These are phyloP conservation scores for Lichtheimia ramosa DNA, from an alignment of 371 early-diverging fungal genomes.

Conservation along the genomic window DNA sequence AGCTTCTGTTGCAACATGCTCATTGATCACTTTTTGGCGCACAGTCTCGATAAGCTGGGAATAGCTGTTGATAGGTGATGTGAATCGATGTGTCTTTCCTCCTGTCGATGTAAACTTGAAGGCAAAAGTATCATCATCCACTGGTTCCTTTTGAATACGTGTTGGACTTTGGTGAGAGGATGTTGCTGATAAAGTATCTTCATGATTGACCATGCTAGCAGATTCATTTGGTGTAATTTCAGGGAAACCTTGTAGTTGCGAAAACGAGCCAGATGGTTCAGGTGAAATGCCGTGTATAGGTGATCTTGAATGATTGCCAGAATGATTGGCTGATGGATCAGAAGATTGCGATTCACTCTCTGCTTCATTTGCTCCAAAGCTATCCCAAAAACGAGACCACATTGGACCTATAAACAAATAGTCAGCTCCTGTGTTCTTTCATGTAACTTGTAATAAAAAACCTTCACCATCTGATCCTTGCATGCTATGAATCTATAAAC, in stretches of 20 bases:
- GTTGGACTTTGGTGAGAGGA: conserved; percentile 12
- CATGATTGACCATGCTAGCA: conserved; percentile 43
- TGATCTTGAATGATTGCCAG: conserved; percentile 3
- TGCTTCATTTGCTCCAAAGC: conserved; percentile 39
- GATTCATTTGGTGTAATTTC: conserved; percentile 54
- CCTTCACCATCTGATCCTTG: conserved; percentile 47
- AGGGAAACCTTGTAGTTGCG: conserved; percentile 38
- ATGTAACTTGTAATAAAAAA: not conserved
- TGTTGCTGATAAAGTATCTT: conserved; percentile 17
- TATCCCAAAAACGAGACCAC: conserved; percentile 55
- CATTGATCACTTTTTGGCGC: conserved; percentile 20
- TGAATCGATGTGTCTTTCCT: conserved; percentile 33
- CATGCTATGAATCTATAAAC: conserved; percentile 25
- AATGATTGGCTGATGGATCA: conserved; percentile 25
- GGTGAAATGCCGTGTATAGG: conserved; percentile 30
- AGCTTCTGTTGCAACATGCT: conserved; percentile 7
- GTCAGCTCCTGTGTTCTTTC: too few relatives aligned
- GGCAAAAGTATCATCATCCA: conserved; percentile 15
- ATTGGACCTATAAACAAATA: conserved; percentile 31
- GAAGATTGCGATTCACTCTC: conserved; percentile 40
- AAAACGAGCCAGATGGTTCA: conserved; percentile 38
- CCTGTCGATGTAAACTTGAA: conserved; percentile 26
- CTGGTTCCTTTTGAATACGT: not conserved
- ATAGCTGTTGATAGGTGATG: conserved; percentile 16
- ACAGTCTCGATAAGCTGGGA: conserved; percentile 16